Evolutionary conservation across 2,329 filamentous ascomycete genomes (phyloP).

Genomic region (Fusarium avenaceum): DNA sequence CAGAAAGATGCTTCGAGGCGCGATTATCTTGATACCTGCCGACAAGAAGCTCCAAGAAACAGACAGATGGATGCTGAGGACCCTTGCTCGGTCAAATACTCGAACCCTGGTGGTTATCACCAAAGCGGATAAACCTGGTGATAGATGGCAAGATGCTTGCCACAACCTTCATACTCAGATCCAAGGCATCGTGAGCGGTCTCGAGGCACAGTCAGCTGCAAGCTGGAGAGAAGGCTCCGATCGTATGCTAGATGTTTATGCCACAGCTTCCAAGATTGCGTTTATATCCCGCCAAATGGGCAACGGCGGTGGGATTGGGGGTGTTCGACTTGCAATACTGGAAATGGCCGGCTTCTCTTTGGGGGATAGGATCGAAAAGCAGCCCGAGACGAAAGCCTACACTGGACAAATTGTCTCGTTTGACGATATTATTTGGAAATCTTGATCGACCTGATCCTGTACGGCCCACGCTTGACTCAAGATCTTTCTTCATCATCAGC

Average conservation of each 20-base stretch:
- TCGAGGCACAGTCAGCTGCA: slow-evolving; percentile 42
- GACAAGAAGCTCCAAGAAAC: slow-evolving; percentile 64
- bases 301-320: slow-evolving; percentile 57
- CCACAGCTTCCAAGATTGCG: slow-evolving; percentile 57
- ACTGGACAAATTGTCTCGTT: slow-evolving; percentile 56
- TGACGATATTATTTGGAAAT: slow-evolving; percentile 56
- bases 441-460: slow-evolving; percentile 13
- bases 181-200: slow-evolving; percentile 46
- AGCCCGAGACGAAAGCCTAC: slow-evolving; percentile 55
- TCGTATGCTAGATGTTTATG: slow-evolving; percentile 52
- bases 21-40: slow-evolving; percentile 66
- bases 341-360: slow-evolving; percentile 57
- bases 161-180: slow-evolving; percentile 46
- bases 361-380: slow-evolving; percentile 52
- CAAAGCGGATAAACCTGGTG: slow-evolving; percentile 66
- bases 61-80: slow-evolving; percentile 62
- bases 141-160: slow-evolving; percentile 50
- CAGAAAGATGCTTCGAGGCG: slow-evolving; percentile 63
- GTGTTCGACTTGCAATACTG: slow-evolving; percentile 56
- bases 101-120: slow-evolving; percentile 67
- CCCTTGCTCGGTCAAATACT: slow-evolving; percentile 61
- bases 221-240: slow-evolving; percentile 51
- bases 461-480: no score
- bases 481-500: neutral
- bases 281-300: slow-evolving; percentile 48